Evolutionary conservation across 1,284 basidiomycete genomes (phyloP), one percentile per base, ranked within the genome.

Genomic region (Ceratobasidium theobromae): DNA sequence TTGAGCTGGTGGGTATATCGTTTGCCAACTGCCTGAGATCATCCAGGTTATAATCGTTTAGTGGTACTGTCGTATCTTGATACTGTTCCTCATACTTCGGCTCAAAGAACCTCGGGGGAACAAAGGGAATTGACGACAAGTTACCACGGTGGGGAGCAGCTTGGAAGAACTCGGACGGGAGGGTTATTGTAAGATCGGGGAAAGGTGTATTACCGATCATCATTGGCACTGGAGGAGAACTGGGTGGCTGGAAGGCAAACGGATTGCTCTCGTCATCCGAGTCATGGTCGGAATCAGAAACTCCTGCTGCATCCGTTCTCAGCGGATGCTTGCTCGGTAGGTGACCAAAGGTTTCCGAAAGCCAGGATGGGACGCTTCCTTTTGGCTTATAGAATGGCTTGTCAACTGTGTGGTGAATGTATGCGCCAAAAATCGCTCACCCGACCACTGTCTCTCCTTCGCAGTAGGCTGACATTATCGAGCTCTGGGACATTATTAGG

Each of bases 171-270:
- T 6, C 23, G 57, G 6, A 33, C 18, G 9, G 30, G 18, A 25
- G 16, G 8, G 23, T 38, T 5, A 8, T 6, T 38, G 16, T 8
- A 14, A 21, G 9, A 9, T 21, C 43, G 12, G 43, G 43, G 9
- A 45, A 45, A 21, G 43, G 12, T 45, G 43, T 45, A 21, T n/a
- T 28, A 9, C 12, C 18, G 5, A 23, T n/a, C 9, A 16, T 6
- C 12, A 23, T 6, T n/a, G 11, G 49, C 9, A 25, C 32, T 32
- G 23, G 49, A 25, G 57, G 32, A 33, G 60, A 49, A 14, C 45
- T 64, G 6, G 60, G 49, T 25, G 60, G 48, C 11, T 53, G 46
- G 28, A 52, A 64, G 8, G 60, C 49, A 40, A 64, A 64, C 16
- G 60, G 60, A 16, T 32, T 64, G 14, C 32, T n/a, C 25, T 41